Conservation (phyloP, 495 filamentous ascomycete species). For the Penicillium macrosclerotiorum region DNA sequence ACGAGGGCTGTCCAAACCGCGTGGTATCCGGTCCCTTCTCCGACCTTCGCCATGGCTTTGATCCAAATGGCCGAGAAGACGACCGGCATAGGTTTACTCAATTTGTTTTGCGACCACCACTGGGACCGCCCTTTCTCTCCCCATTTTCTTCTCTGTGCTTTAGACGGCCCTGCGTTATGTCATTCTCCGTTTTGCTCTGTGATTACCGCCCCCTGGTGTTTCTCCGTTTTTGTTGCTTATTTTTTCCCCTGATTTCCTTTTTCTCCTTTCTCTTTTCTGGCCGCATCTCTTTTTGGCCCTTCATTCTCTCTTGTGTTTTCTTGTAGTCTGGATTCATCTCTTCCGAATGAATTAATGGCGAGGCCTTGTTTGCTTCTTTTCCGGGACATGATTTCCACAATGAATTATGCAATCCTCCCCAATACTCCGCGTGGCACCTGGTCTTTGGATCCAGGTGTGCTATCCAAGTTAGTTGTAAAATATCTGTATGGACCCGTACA, state of each 20-base stretch:
- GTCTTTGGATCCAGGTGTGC: no score
- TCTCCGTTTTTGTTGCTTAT: no score
- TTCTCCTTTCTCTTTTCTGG: slow-evolving; percentile 20
- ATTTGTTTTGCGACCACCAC: slow-evolving; percentile 20
- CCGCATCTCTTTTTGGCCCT: slow-evolving; percentile 28
- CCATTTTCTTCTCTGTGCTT: slow-evolving; percentile 31
- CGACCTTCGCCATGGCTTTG: neutral
- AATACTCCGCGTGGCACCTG: no score
- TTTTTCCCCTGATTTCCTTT: slow-evolving; percentile 16
- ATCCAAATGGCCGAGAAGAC: slow-evolving; percentile 9
- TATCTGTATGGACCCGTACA: no score
- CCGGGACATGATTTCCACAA: neutral
- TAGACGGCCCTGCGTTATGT: slow-evolving; percentile 39
- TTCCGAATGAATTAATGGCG: slow-evolving; percentile 44
- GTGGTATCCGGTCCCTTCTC: slow-evolving; percentile 13
- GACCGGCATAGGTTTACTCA: slow-evolving; percentile 13
- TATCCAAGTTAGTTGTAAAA: no score
- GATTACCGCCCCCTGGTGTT: slow-evolving; percentile 29
- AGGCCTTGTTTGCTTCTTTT: slow-evolving; percentile 12
- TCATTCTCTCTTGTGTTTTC: slow-evolving; percentile 26
- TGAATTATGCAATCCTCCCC: no score
- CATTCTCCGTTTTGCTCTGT: slow-evolving; percentile 26
- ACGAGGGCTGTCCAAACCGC: slow-evolving; percentile 21
- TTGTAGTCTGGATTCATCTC: slow-evolving; percentile 45
- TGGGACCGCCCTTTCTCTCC: slow-evolving; percentile 17